Evolutionary conservation across 1,284 basidiomycete genomes (phyloP).

Genomic region (Ustilago esculenta): DNA sequence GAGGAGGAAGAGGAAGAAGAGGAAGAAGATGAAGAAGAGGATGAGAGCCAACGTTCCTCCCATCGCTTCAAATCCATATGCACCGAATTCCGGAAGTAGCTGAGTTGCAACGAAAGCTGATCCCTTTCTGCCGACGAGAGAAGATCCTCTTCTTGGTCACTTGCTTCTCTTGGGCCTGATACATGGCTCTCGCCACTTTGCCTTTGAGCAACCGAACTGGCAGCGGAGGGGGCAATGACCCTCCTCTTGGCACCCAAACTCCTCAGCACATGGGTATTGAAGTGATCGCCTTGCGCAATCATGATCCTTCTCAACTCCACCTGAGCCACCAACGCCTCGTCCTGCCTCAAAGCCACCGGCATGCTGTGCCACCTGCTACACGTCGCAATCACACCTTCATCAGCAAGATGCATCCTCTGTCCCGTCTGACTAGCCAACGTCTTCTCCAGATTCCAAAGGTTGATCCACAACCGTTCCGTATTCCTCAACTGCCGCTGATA

Average conservation of each 20-base stretch:
- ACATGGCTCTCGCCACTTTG: too few relatives aligned
- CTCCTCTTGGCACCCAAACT: slow-evolving; percentile 10
- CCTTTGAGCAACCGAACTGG: too few relatives aligned
- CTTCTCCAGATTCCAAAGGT: slow-evolving; percentile 49
- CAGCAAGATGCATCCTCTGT: slow-evolving; percentile 43
- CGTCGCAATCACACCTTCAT: slow-evolving; percentile 44
- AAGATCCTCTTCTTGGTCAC: neutral
- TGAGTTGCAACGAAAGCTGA: slow-evolving; percentile 32
- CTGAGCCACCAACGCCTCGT: slow-evolving; percentile 47
- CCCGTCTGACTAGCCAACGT: slow-evolving; percentile 46
- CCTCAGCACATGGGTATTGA: slow-evolving; percentile 37
- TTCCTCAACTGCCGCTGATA: slow-evolving; percentile 48
- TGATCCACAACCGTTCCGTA: slow-evolving; percentile 49
- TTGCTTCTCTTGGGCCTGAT: too few relatives aligned
- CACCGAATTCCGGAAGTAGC: slow-evolving; percentile 35
- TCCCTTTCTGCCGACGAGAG: slow-evolving; percentile 13
- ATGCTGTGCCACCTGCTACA: slow-evolving; percentile 41
- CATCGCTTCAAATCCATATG: slow-evolving; percentile 46
- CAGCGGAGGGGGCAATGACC: neutral
- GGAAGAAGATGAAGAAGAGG: neutral
- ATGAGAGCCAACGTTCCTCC: slow-evolving; percentile 44
- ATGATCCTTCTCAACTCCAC: slow-evolving; percentile 43
- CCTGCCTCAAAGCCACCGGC: slow-evolving; percentile 32
- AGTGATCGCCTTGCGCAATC: slow-evolving; percentile 22
- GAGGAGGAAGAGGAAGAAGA: neutral